Evolutionary conservation across 2,329 filamentous ascomycete species (phyloP).

Genomic region (Aspergillus ochraceoroseus): DNA sequence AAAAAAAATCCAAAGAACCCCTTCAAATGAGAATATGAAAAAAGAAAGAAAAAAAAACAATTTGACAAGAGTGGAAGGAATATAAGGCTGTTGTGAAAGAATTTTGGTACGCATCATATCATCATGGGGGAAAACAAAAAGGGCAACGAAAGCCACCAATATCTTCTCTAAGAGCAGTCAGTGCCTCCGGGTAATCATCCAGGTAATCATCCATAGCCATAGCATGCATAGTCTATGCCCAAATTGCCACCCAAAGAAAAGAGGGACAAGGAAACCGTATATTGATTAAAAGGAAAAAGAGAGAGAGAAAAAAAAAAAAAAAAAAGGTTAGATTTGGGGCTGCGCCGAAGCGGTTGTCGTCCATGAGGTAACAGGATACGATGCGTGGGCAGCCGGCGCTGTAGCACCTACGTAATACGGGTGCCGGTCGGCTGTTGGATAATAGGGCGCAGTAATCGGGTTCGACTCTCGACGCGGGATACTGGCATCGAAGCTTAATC

Average conservation of each 20-base stretch:
- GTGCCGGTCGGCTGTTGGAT: constrained; percentile 30
- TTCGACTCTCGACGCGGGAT: constrained; percentile 38
- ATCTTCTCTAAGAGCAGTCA: constrained; percentile 24
- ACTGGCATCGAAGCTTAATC: constrained; percentile 32
- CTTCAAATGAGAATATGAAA: background rate
- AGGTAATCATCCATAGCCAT: constrained; percentile 20
- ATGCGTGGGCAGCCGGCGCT: constrained; percentile 28
- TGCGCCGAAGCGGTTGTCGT: constrained; percentile 38
- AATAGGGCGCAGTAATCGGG: constrained; percentile 34
- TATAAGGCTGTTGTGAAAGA: constrained; percentile 7
- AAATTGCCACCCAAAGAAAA: constrained; percentile 22
- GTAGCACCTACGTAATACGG: constrained; percentile 34
- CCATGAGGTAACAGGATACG: constrained; percentile 37
- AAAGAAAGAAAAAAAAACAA: constrained; percentile 10
- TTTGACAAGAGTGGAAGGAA: no score
- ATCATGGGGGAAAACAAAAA: constrained; percentile 22
- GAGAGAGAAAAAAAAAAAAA: constrained; percentile 14
- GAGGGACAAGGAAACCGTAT: constrained; percentile 8
- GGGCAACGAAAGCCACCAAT: constrained; percentile 16
- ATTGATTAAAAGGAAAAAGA: constrained; percentile 3
- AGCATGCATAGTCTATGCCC: constrained; percentile 25
- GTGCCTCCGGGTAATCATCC: constrained; percentile 18
- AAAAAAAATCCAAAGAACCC: constrained; percentile 3
- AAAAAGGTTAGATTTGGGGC: constrained; percentile 32
- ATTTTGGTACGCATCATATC: constrained; percentile 20